Base-by-base conservation (phyloP, 192 early-diverging fungal genomes). In the Chytriomyces sp. region DNA sequence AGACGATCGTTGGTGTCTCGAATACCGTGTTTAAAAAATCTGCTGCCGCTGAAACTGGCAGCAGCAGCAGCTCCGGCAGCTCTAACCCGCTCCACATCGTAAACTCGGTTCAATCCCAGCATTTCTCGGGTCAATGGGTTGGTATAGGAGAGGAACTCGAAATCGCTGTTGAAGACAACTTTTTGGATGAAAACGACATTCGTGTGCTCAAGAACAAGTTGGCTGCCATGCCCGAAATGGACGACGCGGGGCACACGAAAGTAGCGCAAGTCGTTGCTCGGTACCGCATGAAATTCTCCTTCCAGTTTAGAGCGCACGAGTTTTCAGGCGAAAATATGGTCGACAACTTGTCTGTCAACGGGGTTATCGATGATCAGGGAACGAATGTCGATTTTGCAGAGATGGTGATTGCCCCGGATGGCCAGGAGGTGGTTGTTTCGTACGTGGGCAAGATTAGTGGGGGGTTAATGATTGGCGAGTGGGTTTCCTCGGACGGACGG, bases 291-390 rank as follows among this genome's bases (percentile, higher is more conserved):
- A 73, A 62, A 23, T 60, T 73, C 43, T 7, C 18, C 7, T 44
- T 73, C 8, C 18, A 13, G 7, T 18, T 73, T 61, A 45, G 5
- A 6, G 71, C 59, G 6, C 11, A 18, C 18, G 45, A 44, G 45
- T 35, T 73, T n/a, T 11, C 59, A 7, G 71, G 71, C 13, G 62
- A 73, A 60, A 73, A 73, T 45, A 8, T 73, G 20, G 61, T 73
- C 5, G 71, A 73, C 43, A 60, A 63, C 24, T 46, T 63, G 57
- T 13, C 8, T 62, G 71, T 73, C 8, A 45, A 16, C 45, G 71
- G 71, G 24, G 62, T 49, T 18, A 49, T 35, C 61, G 59, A 73
- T 13, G 71, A 73, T 20, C 8, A 26, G 13, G 71, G 71, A n/a
- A 45, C 26, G 9, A 13, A 26, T 10, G 45, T 73, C 35, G 71